These are phyloP conservation scores for Magnolia officinalis DNA, from an alignment of 164 flowering plant genomes.

Conservation along the genomic window DNA sequence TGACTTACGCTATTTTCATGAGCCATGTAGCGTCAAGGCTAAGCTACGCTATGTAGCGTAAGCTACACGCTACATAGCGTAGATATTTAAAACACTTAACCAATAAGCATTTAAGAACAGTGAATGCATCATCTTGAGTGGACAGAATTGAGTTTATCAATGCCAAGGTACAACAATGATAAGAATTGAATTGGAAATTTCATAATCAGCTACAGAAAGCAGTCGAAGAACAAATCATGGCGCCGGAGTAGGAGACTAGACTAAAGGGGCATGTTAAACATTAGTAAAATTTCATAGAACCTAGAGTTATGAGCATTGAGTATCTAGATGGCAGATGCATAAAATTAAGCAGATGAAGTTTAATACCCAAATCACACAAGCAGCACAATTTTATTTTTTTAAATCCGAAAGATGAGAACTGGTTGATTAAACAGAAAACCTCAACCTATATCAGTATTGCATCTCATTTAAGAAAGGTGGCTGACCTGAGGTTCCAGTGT, in stretches of 20 bases:
- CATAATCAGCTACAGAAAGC: neutral
- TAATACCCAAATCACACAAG: neutral
- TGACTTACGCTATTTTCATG: too few relatives aligned
- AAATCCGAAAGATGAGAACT: neutral
- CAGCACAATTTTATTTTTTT: neutral
- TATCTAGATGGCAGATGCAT: neutral
- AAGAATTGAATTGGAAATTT: neutral
- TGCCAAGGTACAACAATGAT: neutral
- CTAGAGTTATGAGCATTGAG: neutral
- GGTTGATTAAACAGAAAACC: neutral
- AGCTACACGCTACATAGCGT: too few relatives aligned
- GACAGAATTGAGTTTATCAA: neutral
- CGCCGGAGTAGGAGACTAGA: neutral
- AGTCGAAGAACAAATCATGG: too few relatives aligned
- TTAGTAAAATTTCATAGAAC: neutral
- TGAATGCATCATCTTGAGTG: neutral
- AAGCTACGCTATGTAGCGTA: too few relatives aligned
- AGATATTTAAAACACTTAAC: too few relatives aligned
- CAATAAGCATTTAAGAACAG: neutral
- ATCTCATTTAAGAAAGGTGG: neutral
- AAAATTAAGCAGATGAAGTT: neutral
- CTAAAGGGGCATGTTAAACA: neutral
- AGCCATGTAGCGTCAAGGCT: too few relatives aligned
- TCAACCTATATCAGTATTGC: neutral
- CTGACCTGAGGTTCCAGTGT: constrained; percentile 80